These are phyloP conservation scores for Casuarina cunninghamiana DNA, from an alignment of 306 rosid genomes.

Conservation along the genomic window DNA sequence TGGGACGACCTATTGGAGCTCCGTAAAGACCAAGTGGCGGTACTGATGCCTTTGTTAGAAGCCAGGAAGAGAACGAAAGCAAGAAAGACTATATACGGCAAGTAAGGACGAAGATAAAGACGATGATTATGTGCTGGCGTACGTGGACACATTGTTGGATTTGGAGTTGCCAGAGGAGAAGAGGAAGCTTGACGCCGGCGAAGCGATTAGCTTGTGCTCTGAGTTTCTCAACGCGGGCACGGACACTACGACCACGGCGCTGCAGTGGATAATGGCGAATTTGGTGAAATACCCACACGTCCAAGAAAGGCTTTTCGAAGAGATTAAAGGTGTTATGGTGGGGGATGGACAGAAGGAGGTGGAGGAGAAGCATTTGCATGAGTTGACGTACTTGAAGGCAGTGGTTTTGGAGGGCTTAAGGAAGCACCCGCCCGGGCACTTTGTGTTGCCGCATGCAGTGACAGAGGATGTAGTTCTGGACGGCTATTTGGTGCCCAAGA, in stretches of 20 bases:
- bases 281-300: constrained; percentile 14
- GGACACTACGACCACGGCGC: constrained; percentile 43
- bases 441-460: no score
- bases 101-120: background rate
- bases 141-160: constrained; percentile 46
- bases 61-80: constrained; percentile 39
- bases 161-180: constrained; percentile 29
- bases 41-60: constrained; percentile 31
- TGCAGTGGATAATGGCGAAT: constrained; percentile 53
- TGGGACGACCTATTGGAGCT: constrained; percentile 35
- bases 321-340: background rate
- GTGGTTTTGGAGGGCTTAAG: no score
- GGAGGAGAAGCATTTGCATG: constrained; percentile 31
- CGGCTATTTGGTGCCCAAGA: background rate
- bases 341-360: constrained; percentile 25
- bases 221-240: constrained; percentile 47
- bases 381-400: constrained; percentile 33
- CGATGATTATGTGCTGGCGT: constrained; percentile 26
- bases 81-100: constrained; percentile 14
- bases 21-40: constrained; percentile 20
- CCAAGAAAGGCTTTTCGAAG: no score
- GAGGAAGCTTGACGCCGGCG: constrained; percentile 28
- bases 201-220: constrained; percentile 40
- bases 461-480: no score
- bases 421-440: no score